Percentiles rank a stretch among this genome's conserved stretches.
Evolutionary conservation across 192 early-diverging fungal species (phyloP).

Genomic region (Coemansia sp.): DNA sequence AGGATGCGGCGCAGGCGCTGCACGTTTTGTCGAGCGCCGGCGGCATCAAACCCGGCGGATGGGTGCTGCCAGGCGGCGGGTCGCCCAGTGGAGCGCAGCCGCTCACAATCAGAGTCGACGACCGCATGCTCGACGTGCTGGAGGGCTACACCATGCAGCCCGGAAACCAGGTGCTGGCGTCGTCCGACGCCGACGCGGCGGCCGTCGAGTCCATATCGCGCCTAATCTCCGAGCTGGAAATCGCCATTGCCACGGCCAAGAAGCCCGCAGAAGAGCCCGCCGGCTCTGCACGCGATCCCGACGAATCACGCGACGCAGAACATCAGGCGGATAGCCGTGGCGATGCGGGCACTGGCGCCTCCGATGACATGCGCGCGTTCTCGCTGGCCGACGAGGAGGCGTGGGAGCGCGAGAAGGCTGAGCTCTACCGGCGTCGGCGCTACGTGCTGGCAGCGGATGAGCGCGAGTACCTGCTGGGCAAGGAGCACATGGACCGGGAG

Average conservation of each 20-base stretch:
- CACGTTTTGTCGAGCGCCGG: conserved; percentile 13
- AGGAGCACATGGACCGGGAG: conserved; percentile 23
- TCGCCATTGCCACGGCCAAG: too few species aligned
- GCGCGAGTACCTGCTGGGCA: conserved; percentile 15
- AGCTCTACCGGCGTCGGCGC: conserved; percentile 8
- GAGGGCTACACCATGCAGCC: too few species aligned
- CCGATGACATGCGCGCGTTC: conserved; percentile 2
- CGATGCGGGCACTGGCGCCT: neutral
- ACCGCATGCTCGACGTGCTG: neutral
- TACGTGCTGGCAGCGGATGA: conserved; percentile 24
- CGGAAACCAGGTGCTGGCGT: too few species aligned
- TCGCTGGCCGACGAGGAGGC: conserved; percentile 22
- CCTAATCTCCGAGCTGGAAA: too few species aligned
- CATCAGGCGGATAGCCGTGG: neutral
- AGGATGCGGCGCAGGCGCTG: conserved; percentile 16
- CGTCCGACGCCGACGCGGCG: too few species aligned
- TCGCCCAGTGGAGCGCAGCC: neutral
- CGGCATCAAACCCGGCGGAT: neutral
- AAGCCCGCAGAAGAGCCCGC: too few species aligned
- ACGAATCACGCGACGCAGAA: neutral
- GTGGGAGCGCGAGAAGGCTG: conserved; percentile 25
- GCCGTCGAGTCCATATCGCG: too few species aligned
- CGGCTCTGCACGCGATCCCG: too few species aligned
- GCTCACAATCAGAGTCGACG: conserved; percentile 15
- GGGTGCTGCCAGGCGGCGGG: neutral